phyloP scores from a whole-genome alignment of 345 rosid species.

The Mangifera indica region DNA sequence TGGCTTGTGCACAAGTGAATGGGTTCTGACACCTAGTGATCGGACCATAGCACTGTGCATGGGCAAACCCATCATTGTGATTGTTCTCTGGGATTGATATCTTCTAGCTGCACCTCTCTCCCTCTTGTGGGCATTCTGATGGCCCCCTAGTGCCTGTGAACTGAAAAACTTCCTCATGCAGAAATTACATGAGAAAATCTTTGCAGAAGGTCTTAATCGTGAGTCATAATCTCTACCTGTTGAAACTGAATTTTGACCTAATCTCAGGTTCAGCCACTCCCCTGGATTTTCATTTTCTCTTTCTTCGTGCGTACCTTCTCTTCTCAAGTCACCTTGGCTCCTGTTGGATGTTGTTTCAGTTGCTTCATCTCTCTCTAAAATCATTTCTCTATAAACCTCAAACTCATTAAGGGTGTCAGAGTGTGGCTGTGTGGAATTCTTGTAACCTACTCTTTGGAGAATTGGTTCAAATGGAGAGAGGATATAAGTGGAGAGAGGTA shows the following conservation, averaged over 20 bases:
- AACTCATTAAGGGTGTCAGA: slow-evolving; percentile 7
- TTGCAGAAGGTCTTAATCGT: slow-evolving; percentile 39
- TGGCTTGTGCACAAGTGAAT: slow-evolving; percentile 54
- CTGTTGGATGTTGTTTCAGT: slow-evolving; percentile 24
- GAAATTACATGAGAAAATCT: slow-evolving; percentile 66
- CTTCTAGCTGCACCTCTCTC: slow-evolving; percentile 71
- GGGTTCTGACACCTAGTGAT: slow-evolving; percentile 60
- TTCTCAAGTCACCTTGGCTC: slow-evolving; percentile 20
- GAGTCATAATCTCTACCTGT: slow-evolving; percentile 41
- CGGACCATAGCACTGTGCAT: slow-evolving; percentile 31
- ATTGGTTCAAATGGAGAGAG: slow-evolving; percentile 31
- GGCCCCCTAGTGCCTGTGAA: slow-evolving; percentile 79
- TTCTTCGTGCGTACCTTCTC: slow-evolving; percentile 22
- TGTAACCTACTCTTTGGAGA: slow-evolving; percentile 30
- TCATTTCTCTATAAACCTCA: slow-evolving; percentile 33
- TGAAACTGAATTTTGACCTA: slow-evolving; percentile 42
- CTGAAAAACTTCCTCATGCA: slow-evolving; percentile 76
- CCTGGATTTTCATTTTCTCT: slow-evolving; percentile 30
- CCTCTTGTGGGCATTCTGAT: slow-evolving; percentile 81
- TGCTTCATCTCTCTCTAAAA: slow-evolving; percentile 37
- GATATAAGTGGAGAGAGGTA: slow-evolving; percentile 37
- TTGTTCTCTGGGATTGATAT: slow-evolving; percentile 59
- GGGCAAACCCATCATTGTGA: slow-evolving; percentile 47
- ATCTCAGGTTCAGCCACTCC: slow-evolving; percentile 66
- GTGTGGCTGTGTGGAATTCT: slow-evolving; percentile 18